Percentiles rank a stretch among this genome's conserved stretches.
Conservation (phyloP, 2,329 filamentous ascomycete genomes). For the Rutstroemia sydowiana region DNA sequence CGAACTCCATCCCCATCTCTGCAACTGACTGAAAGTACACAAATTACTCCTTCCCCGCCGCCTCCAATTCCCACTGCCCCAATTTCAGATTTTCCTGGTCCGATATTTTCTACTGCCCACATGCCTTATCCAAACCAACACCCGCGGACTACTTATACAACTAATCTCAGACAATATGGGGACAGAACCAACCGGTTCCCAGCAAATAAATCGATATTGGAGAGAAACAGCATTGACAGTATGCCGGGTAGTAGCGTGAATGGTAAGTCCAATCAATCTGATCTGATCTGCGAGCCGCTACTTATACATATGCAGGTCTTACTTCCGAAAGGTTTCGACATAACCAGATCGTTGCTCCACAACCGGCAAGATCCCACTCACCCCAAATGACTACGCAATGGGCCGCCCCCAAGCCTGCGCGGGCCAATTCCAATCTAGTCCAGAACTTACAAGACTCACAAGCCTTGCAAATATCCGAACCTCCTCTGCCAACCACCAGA, state of each 20-base stretch:
- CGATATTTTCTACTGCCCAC: conserved; percentile 5
- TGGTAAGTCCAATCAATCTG: background rate
- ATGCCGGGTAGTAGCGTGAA: background rate
- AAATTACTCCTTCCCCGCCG: conserved; percentile 9
- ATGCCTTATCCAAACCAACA: conserved; percentile 9
- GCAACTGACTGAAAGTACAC: conserved; percentile 4
- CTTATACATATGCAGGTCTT: background rate
- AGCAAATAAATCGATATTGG: background rate
- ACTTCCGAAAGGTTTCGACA: conserved; percentile 7
- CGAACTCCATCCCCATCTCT: conserved; percentile 4
- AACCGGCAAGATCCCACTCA: conserved; percentile 3
- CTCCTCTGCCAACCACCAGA: background rate
- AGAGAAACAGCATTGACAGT: background rate
- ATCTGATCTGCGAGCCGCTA: background rate
- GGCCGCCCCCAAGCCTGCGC: conserved; percentile 8
- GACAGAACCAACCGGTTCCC: conserved; percentile 4
- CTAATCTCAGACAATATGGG: conserved; percentile 9
- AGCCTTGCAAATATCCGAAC: background rate
- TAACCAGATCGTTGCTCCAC: background rate
- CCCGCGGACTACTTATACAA: conserved; percentile 1
- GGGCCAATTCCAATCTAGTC: conserved; percentile 6
- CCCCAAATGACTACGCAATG: conserved; percentile 7
- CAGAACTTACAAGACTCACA: conserved; percentile 7
- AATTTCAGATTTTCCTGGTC: conserved; percentile 6
- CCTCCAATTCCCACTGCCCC: conserved; percentile 10